phyloP scores from a whole-genome alignment of 371 early-diverging fungal species.

The Chytridium lagenaria region DNA sequence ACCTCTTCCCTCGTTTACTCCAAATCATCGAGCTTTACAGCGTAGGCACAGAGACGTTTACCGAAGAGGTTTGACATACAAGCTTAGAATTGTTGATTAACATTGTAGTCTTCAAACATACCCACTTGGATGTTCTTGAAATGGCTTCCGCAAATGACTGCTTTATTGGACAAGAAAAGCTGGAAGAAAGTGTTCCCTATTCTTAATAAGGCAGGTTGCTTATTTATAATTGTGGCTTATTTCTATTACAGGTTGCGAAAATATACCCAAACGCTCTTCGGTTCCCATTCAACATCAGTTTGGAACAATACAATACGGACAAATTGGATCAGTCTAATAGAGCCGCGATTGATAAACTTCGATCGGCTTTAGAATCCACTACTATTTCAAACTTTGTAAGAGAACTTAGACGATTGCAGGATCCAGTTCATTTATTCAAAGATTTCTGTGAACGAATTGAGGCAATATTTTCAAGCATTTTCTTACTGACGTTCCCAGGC shows the following conservation, averaged over 20 bases:
- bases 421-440: constrained; percentile 71
- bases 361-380: constrained; percentile 52
- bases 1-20: constrained; percentile 72
- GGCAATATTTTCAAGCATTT: constrained; percentile 8
- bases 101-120: constrained; percentile 25
- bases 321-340: constrained; percentile 12
- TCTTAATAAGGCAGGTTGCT: constrained; percentile 41
- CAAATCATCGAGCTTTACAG: constrained; percentile 69
- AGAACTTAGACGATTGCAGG: constrained; percentile 72
- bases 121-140: constrained; percentile 73
- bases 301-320: constrained; percentile 65
- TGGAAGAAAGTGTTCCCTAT: constrained; percentile 54
- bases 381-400: constrained; percentile 61
- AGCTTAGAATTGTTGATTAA: no score
- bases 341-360: constrained; percentile 40
- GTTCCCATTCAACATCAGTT: constrained; percentile 73
- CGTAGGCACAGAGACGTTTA: constrained; percentile 41
- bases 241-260: constrained; percentile 56
- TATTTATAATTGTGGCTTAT: not conserved
- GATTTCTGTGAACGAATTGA: constrained; percentile 54
- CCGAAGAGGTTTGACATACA: constrained; percentile 12
- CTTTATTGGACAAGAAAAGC: constrained; percentile 63
- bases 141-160: constrained; percentile 81
- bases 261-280: constrained; percentile 72
- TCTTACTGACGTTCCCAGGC: constrained; percentile 21